Conservation (phyloP, 164 flowering plant genomes). For the Annona squamosa region DNA sequence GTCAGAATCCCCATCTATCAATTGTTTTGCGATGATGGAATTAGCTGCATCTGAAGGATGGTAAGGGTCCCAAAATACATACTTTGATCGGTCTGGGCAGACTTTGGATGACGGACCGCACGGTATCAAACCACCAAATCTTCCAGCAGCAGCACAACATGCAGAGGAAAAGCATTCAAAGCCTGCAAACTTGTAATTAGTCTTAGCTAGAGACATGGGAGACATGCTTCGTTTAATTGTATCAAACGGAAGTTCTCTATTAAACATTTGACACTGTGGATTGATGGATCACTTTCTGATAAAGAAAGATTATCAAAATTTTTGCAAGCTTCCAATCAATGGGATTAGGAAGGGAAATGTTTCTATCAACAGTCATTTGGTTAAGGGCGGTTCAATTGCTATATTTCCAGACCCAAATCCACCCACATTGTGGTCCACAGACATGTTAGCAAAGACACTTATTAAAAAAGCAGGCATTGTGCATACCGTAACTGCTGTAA, state of each 20-base stretch:
- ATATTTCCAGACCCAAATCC: not conserved
- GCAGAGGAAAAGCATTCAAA: slow-evolving; percentile 29
- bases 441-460: not conserved
- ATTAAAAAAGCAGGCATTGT: not conserved
- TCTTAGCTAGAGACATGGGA: not conserved
- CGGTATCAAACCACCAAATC: slow-evolving; percentile 35
- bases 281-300: not conserved
- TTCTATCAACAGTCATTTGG: not conserved
- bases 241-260: not conserved
- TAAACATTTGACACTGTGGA: not conserved
- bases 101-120: slow-evolving; percentile 33
- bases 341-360: not conserved
- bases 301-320: no score
- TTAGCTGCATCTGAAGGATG: slow-evolving; percentile 55
- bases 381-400: not conserved
- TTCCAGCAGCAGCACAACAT: slow-evolving; percentile 36
- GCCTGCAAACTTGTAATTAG: slow-evolving; percentile 19
- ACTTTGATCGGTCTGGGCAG: slow-evolving; percentile 41
- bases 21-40: slow-evolving; percentile 27
- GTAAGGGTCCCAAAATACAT: slow-evolving; percentile 53
- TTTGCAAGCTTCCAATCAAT: not conserved
- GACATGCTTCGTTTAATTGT: not conserved
- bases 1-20: slow-evolving; percentile 27
- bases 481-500: slow-evolving; percentile 41
- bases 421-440: not conserved